Evolutionary conservation across 306 rosid genomes (phyloP).

Genomic region (Sicyos baderoa): DNA sequence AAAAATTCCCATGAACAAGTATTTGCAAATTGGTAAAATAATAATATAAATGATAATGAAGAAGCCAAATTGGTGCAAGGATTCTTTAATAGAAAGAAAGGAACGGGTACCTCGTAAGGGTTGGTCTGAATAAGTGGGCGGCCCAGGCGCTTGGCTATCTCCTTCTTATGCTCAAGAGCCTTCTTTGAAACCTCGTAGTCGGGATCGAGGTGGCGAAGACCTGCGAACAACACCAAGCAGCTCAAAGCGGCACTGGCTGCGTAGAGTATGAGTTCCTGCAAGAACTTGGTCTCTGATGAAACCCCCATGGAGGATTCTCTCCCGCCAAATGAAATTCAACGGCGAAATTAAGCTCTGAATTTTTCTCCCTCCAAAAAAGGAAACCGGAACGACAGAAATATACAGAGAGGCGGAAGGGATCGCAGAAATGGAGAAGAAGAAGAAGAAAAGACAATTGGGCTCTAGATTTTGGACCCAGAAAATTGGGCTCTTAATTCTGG

Average conservation of each 20-base stretch:
- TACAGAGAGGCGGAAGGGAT: neutral
- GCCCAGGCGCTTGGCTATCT: slow-evolving; percentile 80
- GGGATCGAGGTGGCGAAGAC: slow-evolving; percentile 82
- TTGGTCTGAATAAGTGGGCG: slow-evolving; percentile 89
- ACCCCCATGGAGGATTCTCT: slow-evolving; percentile 20
- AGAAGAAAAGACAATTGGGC: neutral
- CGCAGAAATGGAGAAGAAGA: neutral
- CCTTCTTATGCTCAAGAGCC: slow-evolving; percentile 77
- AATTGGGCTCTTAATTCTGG: too few species aligned
- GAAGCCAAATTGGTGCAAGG: neutral
- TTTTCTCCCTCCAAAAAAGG: neutral
- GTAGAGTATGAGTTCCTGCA: slow-evolving; percentile 64
- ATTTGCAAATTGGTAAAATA: too few species aligned
- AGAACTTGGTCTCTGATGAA: slow-evolving; percentile 56
- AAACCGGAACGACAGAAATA: neutral
- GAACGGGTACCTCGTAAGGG: slow-evolving; percentile 57
- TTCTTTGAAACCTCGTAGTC: slow-evolving; percentile 82
- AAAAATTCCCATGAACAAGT: neutral
- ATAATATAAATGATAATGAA: neutral
- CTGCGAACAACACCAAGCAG: slow-evolving; percentile 64
- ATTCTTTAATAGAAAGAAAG: neutral
- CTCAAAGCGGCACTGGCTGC: slow-evolving; percentile 98
- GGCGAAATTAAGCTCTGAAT: neutral
- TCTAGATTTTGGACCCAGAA: neutral
- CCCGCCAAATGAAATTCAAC: slow-evolving; percentile 1